Conservation (phyloP, 805 yeast species). For the Yamadazyma ubonensis region DNA sequence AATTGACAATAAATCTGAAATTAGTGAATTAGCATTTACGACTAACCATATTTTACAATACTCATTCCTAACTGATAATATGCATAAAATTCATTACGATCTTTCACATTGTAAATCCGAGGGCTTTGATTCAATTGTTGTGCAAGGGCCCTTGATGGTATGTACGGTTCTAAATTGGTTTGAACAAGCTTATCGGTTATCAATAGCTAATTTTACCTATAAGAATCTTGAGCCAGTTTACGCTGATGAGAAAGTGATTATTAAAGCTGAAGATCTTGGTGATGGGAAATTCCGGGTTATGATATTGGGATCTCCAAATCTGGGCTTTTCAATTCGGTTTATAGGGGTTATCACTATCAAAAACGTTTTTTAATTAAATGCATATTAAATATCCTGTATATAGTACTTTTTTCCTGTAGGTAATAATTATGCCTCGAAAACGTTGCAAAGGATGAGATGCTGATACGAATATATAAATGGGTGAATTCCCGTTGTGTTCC, state of each 20-base stretch:
- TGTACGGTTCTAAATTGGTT: slow-evolving; percentile 60
- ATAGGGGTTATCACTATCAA: slow-evolving; percentile 2
- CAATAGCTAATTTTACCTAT: slow-evolving; percentile 2
- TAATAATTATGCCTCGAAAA: background rate
- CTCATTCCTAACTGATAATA: slow-evolving; percentile 75
- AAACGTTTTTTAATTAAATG: background rate
- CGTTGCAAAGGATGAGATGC: background rate
- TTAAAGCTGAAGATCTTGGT: background rate
- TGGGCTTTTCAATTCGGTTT: background rate
- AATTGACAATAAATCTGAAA: no score
- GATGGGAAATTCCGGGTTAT: background rate
- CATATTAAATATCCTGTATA: background rate
- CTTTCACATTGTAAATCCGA: slow-evolving; percentile 56
- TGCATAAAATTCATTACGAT: slow-evolving; percentile 84
- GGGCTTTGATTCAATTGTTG: slow-evolving; percentile 57
- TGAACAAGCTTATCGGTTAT: slow-evolving; percentile 5
- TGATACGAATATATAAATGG: background rate
- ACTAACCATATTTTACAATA: slow-evolving; percentile 42
- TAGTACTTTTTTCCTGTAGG: background rate
- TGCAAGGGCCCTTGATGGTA: slow-evolving; percentile 81
- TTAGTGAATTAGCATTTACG: no score
- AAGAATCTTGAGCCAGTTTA: slow-evolving; percentile 5
- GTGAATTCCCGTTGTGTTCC: background rate
- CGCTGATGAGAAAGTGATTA: background rate
- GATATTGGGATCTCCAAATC: background rate